Percentiles rank a stretch among this genome's conserved stretches.
These are phyloP conservation scores for Gilbertella persicaria DNA, from an alignment of 371 early-diverging fungal genomes.

Conservation along the genomic window DNA sequence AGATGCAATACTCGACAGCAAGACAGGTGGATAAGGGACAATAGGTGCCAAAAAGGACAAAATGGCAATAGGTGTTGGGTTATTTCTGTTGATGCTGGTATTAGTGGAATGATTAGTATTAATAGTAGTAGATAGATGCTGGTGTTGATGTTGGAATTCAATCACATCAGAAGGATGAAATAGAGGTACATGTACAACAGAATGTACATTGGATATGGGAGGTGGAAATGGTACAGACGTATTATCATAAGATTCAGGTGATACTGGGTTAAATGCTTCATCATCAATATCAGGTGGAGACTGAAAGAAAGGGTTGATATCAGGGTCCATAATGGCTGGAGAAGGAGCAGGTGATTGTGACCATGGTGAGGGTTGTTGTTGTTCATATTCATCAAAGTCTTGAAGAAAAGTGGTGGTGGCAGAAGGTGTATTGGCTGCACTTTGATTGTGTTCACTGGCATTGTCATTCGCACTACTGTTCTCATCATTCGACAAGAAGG, in stretches of 20 bases:
- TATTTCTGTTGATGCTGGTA: conserved; percentile 3
- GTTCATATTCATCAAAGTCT: conserved; percentile 52
- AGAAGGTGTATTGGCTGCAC: conserved; percentile 14
- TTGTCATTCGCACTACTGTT: conserved; percentile 1
- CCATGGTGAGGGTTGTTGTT: conserved; percentile 59
- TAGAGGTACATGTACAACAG: conserved; percentile 62
- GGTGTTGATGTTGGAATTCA: neutral
- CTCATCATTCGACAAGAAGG: conserved; percentile 25
- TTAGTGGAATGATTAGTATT: neutral
- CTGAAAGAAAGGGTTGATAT: conserved; percentile 63
- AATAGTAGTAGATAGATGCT: conserved; percentile 1
- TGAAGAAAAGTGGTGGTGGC: conserved; percentile 29
- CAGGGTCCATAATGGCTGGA: conserved; percentile 62
- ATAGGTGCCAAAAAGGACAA: conserved; percentile 61
- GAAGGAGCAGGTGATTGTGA: conserved; percentile 68
- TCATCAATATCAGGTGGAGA: conserved; percentile 61
- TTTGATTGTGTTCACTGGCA: conserved; percentile 4
- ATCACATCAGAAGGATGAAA: conserved; percentile 38
- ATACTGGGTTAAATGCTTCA: conserved; percentile 61
- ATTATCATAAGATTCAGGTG: conserved; percentile 41
- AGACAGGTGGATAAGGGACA: conserved; percentile 59
- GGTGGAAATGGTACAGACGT: conserved; percentile 41
- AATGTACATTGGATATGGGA: conserved; percentile 53
- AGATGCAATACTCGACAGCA: conserved; percentile 47
- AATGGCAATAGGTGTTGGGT: conserved; percentile 59